phyloP scores from a whole-genome alignment of 2,329 filamentous ascomycete genomes.

The Claviceps sp. region DNA sequence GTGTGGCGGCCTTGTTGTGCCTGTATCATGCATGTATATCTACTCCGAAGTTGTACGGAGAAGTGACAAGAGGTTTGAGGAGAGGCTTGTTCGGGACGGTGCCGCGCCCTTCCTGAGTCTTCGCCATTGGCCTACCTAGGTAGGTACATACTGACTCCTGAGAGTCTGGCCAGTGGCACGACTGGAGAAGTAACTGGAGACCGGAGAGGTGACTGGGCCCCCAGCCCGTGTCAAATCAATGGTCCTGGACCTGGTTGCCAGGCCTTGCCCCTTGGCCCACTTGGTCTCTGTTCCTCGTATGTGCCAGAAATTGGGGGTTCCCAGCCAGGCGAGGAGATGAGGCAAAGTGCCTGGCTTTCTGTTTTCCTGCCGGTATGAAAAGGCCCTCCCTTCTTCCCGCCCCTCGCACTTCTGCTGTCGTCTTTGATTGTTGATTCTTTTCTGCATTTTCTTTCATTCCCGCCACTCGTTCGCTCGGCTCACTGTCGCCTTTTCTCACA shows the following conservation, averaged over 20 bases:
- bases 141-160: background rate
- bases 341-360: background rate
- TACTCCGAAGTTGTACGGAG: too few relatives aligned
- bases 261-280: constrained; percentile 4
- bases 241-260: background rate
- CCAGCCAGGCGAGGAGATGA: background rate
- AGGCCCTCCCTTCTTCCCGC: constrained; percentile 12
- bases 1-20: too few relatives aligned
- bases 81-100: background rate
- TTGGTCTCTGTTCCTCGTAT: constrained; percentile 6
- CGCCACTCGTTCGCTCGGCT: constrained; percentile 24
- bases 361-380: constrained; percentile 1
- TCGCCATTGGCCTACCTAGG: background rate
- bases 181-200: too few relatives aligned
- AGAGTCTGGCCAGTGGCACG: background rate
- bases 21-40: too few relatives aligned
- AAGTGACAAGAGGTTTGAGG: too few relatives aligned
- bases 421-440: constrained; percentile 14
- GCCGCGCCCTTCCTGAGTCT: too few relatives aligned
- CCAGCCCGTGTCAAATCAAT: background rate
- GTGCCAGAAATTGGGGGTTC: background rate
- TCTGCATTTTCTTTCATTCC: constrained; percentile 20
- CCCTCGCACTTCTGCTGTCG: constrained; percentile 12
- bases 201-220: too few relatives aligned
- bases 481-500: constrained; percentile 12